phyloP scores from a whole-genome alignment of 768 basidiomycete genomes.

The Russula griseocarnosa region DNA sequence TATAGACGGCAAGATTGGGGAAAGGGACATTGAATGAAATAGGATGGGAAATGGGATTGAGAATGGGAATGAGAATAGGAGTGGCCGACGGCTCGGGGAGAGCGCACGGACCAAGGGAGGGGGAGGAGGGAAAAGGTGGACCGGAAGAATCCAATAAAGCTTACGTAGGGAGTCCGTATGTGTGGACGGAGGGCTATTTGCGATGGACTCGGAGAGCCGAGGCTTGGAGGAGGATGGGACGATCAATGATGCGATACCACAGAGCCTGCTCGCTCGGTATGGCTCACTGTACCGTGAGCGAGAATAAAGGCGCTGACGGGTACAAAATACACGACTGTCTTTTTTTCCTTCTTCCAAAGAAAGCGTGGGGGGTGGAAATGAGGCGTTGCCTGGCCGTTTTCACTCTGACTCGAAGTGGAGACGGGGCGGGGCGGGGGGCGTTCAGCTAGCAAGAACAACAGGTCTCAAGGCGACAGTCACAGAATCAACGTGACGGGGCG shows the following conservation, averaged over 20 bases:
- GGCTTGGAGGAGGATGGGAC: conserved; percentile 28
- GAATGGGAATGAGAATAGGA: conserved; percentile 13
- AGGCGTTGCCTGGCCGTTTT: conserved; percentile 1
- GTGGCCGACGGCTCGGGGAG: conserved; percentile 18
- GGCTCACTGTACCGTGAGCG: conserved; percentile 12
- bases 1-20: conserved; percentile 7
- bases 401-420: conserved; percentile 11
- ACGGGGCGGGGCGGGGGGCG: conserved; percentile 19
- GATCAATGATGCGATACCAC: conserved; percentile 29
- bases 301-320: conserved; percentile 4
- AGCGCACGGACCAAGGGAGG: conserved; percentile 23
- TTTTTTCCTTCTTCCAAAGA: conserved; percentile 8
- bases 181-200: conserved; percentile 21
- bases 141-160: conserved; percentile 28
- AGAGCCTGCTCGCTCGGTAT: conserved; percentile 22
- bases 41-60: conserved; percentile 9
- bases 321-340: conserved; percentile 16
- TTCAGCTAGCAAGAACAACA: conserved; percentile 25
- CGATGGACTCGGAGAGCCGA: conserved; percentile 27
- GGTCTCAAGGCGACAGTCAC: conserved; percentile 23
- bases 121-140: conserved; percentile 16
- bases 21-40: conserved; percentile 15
- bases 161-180: conserved; percentile 26
- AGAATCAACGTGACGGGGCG: conserved; percentile 22
- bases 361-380: neutral